Conservation (phyloP, 768 basidiomycete genomes). For the Lentinula lateritia region DNA sequence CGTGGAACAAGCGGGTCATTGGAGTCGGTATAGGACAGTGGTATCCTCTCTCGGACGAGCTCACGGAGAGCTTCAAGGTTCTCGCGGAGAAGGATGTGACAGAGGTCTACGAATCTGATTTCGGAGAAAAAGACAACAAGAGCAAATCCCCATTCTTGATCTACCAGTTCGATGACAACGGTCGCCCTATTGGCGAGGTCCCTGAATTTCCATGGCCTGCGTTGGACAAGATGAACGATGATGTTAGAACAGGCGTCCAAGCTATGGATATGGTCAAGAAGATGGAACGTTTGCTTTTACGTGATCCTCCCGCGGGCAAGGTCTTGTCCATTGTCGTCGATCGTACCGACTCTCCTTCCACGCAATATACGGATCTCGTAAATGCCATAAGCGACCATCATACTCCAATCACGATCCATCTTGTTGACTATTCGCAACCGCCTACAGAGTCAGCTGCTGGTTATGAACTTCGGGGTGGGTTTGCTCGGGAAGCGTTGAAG, state of each 20-base stretch:
- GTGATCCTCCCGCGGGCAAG: not conserved
- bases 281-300: not conserved
- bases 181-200: not conserved
- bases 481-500: not conserved
- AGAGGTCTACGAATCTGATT: conserved; percentile 2
- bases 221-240: not conserved
- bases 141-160: conserved; percentile 12
- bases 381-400: not conserved
- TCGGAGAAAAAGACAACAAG: not conserved
- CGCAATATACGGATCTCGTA: not conserved
- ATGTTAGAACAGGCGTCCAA: not conserved
- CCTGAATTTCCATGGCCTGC: conserved; percentile 4
- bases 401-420: not conserved
- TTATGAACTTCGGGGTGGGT: not conserved
- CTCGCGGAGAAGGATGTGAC: conserved; percentile 13
- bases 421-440: not conserved
- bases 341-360: not conserved
- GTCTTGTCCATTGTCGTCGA: not conserved
- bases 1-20: conserved; percentile 23
- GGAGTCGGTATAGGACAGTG: conserved; percentile 29
- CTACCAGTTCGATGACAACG: conserved; percentile 19
- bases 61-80: conserved; percentile 11
- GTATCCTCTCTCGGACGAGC: conserved; percentile 19
- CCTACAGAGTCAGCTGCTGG: not conserved
- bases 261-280: not conserved